Base-by-base conservation (phyloP, 345 rosid species). In the Adansonia digitata region DNA sequence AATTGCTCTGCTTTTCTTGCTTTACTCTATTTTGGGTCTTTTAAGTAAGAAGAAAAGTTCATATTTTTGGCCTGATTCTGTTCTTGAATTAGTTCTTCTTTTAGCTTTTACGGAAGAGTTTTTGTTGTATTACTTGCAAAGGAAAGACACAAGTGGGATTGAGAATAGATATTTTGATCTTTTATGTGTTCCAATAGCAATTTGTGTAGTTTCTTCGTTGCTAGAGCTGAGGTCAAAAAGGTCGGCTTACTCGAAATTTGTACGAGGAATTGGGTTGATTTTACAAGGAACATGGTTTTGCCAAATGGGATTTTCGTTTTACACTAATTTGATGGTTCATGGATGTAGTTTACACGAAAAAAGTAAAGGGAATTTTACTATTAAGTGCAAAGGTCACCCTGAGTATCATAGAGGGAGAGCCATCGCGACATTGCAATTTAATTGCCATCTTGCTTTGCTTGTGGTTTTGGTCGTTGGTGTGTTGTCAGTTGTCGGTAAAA, bases 281-380 rank as follows among this genome's bases (percentile, higher is more conserved):
- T 24, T 64, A 67, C 77, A 74, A 17, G 77, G 77, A 56, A 51
- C 77, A 3, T 94, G 98, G 98, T 89, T 92, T 81, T 49, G 91
- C 75, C 98, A 94, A 65, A 92, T 94, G 98, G 89, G 95, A 43
- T 15, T 91, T 60, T 89, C 97, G 8, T 91, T 94, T 78, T 94
- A 79, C 84, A 81, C 94, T 9, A 68, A 65, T 67, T 81, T 87
- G 86, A 82, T 91, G 18, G 85, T 87, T 75, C 85, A 89, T 27
- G 97, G 95, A 22, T 94, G 97, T 80, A 52, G 83, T 5, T 80
- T 91, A 69, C 89, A 83, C 34, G 89, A 82, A 69, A 89, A 85
- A 80, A 90, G 94, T 49, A 79, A 90, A 77, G 97, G 97, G 48
- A 91, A 94, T 74, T 92, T 81, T 80, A 89, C 92, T 7, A 82